Percentiles rank a stretch among this genome's conserved stretches.
phyloP scores from a whole-genome alignment of 805 yeast genomes.

The Nadsonia fulvescens region DNA sequence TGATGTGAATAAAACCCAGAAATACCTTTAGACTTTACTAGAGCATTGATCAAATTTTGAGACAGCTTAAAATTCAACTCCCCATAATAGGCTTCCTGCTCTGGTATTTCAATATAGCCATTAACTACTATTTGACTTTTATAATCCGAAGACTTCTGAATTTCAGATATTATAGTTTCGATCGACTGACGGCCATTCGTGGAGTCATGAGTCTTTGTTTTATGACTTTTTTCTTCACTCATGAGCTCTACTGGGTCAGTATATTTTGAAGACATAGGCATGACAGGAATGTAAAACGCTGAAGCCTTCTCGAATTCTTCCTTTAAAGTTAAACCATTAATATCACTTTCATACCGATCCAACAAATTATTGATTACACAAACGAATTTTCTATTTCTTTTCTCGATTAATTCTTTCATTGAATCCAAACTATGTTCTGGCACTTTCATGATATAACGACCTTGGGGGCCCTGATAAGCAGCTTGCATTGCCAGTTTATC shows the following conservation, averaged over 20 bases:
- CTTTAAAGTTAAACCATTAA: constrained; percentile 26
- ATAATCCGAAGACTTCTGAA: constrained; percentile 33
- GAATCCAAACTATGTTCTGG: constrained; percentile 27
- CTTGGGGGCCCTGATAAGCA: background rate
- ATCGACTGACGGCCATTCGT: constrained; percentile 25
- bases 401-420: constrained; percentile 39
- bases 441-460: background rate
- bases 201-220: constrained; percentile 8
- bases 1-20: constrained; percentile 63
- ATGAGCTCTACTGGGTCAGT: constrained; percentile 47
- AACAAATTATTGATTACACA: constrained; percentile 23
- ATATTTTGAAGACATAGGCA: constrained; percentile 34
- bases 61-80: constrained; percentile 20
- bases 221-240: constrained; percentile 20
- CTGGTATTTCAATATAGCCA: constrained; percentile 26
- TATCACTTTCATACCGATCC: constrained; percentile 15
- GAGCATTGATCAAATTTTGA: constrained; percentile 32
- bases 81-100: constrained; percentile 27
- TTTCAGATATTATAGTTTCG: constrained; percentile 28
- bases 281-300: constrained; percentile 1
- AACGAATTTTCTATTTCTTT: constrained; percentile 37
- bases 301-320: constrained; percentile 17
- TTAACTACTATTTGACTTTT: constrained; percentile 42
- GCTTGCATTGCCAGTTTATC: background rate
- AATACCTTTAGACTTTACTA: constrained; percentile 28